Evolutionary conservation across 2,329 filamentous ascomycete genomes (phyloP).

Genomic region (Epicoccum sorghinum): DNA sequence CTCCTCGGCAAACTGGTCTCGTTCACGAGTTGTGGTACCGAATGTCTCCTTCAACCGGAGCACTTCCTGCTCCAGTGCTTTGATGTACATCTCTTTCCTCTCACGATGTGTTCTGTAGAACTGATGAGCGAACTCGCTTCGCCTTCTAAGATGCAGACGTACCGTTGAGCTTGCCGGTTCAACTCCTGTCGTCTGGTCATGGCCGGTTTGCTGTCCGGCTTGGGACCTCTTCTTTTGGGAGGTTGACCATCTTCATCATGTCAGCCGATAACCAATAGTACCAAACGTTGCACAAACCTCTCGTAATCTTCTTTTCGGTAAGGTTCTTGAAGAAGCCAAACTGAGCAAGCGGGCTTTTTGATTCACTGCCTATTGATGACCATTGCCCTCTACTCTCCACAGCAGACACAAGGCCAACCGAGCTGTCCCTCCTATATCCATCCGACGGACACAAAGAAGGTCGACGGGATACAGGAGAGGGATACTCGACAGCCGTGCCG

Average conservation of each 20-base stretch:
- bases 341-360: slow-evolving; percentile 46
- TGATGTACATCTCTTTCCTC: slow-evolving; percentile 95
- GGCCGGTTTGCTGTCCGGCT: slow-evolving; percentile 94
- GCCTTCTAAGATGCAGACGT: slow-evolving; percentile 28
- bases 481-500: slow-evolving; percentile 42
- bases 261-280: slow-evolving; percentile 7
- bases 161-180: slow-evolving; percentile 95
- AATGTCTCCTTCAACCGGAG: slow-evolving; percentile 87
- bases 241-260: slow-evolving; percentile 72
- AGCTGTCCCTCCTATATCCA: slow-evolving; percentile 40
- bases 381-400: slow-evolving; percentile 48
- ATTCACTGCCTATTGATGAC: slow-evolving; percentile 45
- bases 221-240: slow-evolving; percentile 88
- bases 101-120: slow-evolving; percentile 84
- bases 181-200: slow-evolving; percentile 90
- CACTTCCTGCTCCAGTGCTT: slow-evolving; percentile 89
- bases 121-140: slow-evolving; percentile 19
- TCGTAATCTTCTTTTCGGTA: slow-evolving; percentile 74
- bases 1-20: slow-evolving; percentile 76
- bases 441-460: slow-evolving; percentile 44
- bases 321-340: slow-evolving; percentile 68
- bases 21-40: slow-evolving; percentile 74
- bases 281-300: slow-evolving; percentile 60
- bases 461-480: slow-evolving; percentile 42
- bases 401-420: slow-evolving; percentile 44